Evolutionary conservation across 2,329 filamentous ascomycete genomes (phyloP).

Genomic region (Ophiostoma australiae): DNA sequence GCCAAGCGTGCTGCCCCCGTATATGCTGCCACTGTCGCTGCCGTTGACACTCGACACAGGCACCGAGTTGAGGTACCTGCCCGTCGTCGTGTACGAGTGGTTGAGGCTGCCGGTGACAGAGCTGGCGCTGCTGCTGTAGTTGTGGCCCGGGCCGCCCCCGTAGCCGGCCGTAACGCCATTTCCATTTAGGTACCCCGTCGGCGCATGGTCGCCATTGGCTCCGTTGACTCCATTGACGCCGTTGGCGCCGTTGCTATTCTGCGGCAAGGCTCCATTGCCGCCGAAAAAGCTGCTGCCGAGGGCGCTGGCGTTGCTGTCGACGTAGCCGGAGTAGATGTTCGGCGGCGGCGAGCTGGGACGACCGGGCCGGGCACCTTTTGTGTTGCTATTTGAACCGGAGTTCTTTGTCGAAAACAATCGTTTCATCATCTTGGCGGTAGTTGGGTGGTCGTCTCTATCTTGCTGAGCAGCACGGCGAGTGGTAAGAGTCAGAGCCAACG

Average conservation of each 20-base stretch:
- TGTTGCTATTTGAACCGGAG: not conserved
- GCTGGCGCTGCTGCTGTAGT: not conserved
- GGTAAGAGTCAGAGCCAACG: not conserved
- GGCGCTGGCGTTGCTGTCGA: not conserved
- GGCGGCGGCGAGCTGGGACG: constrained; percentile 21
- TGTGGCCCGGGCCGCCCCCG: not conserved
- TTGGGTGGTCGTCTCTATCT: not conserved
- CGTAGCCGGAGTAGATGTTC: constrained; percentile 20
- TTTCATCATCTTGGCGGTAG: not conserved
- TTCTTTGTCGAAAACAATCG: not conserved
- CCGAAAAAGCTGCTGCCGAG: not conserved
- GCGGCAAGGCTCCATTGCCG: not conserved
- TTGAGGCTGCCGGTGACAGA: not conserved
- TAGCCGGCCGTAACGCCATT: not conserved
- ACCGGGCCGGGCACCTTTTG: not conserved
- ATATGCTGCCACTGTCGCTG: constrained; percentile 9
- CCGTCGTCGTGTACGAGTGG: not conserved
- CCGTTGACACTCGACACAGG: not conserved
- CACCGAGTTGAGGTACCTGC: not conserved
- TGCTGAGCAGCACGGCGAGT: too few species aligned
- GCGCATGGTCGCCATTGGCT: not conserved
- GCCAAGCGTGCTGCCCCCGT: not conserved
- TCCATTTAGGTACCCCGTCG: not conserved
- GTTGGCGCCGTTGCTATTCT: not conserved
- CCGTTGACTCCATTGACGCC: not conserved